A percentile compares a stretch with the other conserved stretches of the same genome.
These are phyloP conservation scores for Xylariales sp. DNA, from an alignment of 2,329 filamentous ascomycete genomes.

Conservation along the genomic window DNA sequence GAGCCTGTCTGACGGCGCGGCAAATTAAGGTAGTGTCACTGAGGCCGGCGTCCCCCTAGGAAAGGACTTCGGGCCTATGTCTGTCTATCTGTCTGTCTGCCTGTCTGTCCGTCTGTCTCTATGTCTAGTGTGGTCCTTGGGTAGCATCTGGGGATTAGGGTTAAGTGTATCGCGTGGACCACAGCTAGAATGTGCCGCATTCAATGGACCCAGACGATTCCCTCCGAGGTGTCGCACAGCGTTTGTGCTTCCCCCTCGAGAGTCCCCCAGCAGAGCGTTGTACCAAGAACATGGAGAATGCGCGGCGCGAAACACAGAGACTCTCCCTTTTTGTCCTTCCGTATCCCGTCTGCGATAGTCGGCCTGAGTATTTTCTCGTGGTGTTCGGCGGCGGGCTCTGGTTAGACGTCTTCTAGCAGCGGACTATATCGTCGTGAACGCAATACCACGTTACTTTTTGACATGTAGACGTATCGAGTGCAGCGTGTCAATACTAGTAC, in stretches of 20 bases:
- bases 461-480: not conserved
- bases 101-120: not conserved
- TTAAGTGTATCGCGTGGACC: slow-evolving; percentile 25
- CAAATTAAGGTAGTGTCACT: slow-evolving; percentile 25
- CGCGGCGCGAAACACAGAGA: slow-evolving; percentile 2
- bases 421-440: slow-evolving; percentile 1
- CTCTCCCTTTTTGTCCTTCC: not conserved
- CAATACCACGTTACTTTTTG: not conserved
- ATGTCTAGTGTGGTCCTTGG: not conserved
- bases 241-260: slow-evolving; percentile 19
- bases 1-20: slow-evolving; percentile 27
- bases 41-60: slow-evolving; percentile 19
- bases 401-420: not conserved
- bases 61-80: slow-evolving; percentile 18
- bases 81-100: not conserved
- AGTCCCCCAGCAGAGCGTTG: slow-evolving; percentile 16
- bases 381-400: not conserved
- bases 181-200: slow-evolving; percentile 22
- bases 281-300: slow-evolving; percentile 12
- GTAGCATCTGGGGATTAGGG: slow-evolving; percentile 32
- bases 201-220: slow-evolving; percentile 12
- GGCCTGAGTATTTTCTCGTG: not conserved
- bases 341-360: not conserved
- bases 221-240: slow-evolving; percentile 26
- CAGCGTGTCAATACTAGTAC: not conserved